Evolutionary conservation across 1,284 basidiomycete species (phyloP), one percentile per base, ranked within the genome.

Genomic region (Austroboletus niveus): DNA sequence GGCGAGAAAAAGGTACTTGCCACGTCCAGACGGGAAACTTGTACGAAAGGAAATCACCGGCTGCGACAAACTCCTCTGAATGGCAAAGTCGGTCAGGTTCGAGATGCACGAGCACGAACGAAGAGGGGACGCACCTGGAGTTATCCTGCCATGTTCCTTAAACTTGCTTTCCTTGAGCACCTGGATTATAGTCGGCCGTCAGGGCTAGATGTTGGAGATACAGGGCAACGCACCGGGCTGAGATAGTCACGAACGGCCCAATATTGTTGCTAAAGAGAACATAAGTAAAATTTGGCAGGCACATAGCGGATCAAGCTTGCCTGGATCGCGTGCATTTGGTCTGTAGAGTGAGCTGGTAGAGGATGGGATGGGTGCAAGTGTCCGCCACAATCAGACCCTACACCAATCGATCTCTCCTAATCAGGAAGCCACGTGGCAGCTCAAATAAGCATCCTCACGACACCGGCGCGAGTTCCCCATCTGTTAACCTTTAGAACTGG

Each of bases 141-240:
- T 98, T 65, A 97, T 96, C 50, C 95, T 80, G 11, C 96, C 96
- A 67, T 98, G 93, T 72, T 99, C 96, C 72, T 97, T 98, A 80
- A 99, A 99, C 71, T 98, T 98, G 75, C 91, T 94, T 75, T 99
- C 96, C 66, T 89, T 90, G 61, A 99, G 81, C 31, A 98, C 95
- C 93, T 94, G 53, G 65, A 69, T 62, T 10, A 52, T 56, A 58
- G 60, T 70, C 53, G 71, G 66, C 36, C 57, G 62, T 62, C 3
- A 65, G 62, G 64, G 40, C 52, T 45, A 58, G 57, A 60, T 60
- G 20, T 47, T 10, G 10, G 29, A 55, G 62, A 55, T 58, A 57
- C 53, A 60, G 36, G 56, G 45, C 47, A 50, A 66, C 82, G 61
- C 70, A 94, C 94, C 7, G 96, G 96, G 55, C 93, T 93, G 55